Percentiles rank a stretch among this genome's conserved stretches.
phyloP scores from a whole-genome alignment of 169 alveolate species.

The Besnoitia besnoiti region DNA sequence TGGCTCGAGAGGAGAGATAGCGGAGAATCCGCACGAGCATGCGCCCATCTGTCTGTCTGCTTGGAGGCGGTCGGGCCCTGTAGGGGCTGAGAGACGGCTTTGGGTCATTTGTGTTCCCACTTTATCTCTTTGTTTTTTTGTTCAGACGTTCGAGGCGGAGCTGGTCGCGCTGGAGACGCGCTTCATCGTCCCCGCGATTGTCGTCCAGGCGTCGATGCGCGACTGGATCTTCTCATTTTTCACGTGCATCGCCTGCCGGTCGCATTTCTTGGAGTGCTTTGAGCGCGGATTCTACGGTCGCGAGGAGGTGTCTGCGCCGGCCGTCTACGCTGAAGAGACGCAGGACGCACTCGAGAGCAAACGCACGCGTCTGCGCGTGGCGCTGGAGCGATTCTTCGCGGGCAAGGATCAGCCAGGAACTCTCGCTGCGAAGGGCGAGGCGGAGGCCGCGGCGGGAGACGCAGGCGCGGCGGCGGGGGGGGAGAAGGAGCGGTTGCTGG shows the following conservation, averaged over 20 bases:
- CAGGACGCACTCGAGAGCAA: not conserved
- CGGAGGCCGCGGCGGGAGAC: slow-evolving; percentile 32
- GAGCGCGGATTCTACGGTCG: slow-evolving; percentile 10
- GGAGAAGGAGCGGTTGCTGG: not conserved
- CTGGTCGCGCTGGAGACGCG: not conserved
- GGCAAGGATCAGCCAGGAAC: too few relatives aligned
- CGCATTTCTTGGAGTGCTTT: slow-evolving; percentile 18
- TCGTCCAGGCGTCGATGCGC: not conserved
- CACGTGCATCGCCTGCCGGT: slow-evolving; percentile 26
- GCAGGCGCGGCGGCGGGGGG: not conserved
- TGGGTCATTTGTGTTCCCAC: too few relatives aligned
- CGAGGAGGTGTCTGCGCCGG: not conserved
- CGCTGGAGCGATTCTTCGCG: too few relatives aligned
- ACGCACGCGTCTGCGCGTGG: too few relatives aligned
- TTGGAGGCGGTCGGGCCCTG: too few relatives aligned
- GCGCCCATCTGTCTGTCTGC: too few relatives aligned
- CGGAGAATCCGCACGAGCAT: too few relatives aligned
- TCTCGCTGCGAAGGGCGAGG: too few relatives aligned
- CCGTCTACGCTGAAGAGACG: not conserved
- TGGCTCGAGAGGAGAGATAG: too few relatives aligned
- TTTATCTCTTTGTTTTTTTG: not conserved
- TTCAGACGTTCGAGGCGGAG: not conserved
- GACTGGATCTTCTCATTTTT: not conserved
- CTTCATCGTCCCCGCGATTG: not conserved
- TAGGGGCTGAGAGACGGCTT: too few relatives aligned